Evolutionary conservation across 2,329 filamentous ascomycete genomes (phyloP).

Genomic region (Cytospora leucostoma): DNA sequence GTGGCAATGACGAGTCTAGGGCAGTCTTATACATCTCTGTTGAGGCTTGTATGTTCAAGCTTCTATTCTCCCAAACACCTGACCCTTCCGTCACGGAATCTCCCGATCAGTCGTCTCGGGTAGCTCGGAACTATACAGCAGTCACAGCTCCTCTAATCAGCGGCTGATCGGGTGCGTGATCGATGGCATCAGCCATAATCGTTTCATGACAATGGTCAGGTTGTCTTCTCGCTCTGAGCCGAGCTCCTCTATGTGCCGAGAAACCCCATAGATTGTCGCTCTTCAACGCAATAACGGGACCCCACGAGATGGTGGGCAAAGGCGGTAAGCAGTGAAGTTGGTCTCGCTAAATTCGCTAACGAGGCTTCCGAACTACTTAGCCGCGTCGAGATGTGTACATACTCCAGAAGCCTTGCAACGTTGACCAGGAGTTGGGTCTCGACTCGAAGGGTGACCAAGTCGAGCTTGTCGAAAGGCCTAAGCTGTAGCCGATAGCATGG

Average conservation of each 20-base stretch:
- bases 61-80: background rate
- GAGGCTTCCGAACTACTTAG: too few relatives aligned
- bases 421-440: background rate
- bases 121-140: background rate
- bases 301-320: too few relatives aligned
- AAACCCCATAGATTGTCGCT: background rate
- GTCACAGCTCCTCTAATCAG: background rate
- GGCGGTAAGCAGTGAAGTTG: too few relatives aligned
- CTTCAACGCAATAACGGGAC: too few relatives aligned
- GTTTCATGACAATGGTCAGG: background rate
- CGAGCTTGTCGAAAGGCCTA: background rate
- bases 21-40: background rate
- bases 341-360: too few relatives aligned
- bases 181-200: background rate
- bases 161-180: background rate
- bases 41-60: background rate
- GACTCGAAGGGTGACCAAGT: background rate
- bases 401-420: background rate
- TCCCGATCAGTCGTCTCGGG: background rate
- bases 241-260: conserved; percentile 2
- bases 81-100: background rate
- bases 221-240: background rate
- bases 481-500: background rate
- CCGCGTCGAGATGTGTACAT: background rate
- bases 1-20: background rate